Base-by-base conservation (phyloP, 202 grass and related monocot species). In the Schoenoplectus tabernaemontani region DNA sequence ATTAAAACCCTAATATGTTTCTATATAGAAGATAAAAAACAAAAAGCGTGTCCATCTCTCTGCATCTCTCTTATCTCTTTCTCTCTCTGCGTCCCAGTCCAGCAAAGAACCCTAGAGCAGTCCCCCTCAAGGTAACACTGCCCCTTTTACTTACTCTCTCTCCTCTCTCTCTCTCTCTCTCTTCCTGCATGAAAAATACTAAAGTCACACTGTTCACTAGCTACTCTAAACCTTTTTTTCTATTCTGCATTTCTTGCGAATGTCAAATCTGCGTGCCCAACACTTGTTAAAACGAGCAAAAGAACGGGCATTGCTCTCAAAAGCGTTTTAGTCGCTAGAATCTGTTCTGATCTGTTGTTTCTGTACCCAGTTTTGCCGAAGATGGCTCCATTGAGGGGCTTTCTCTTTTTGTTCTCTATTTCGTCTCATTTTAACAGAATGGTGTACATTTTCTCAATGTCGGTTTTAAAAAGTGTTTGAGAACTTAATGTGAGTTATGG, bases 71-170 rank as follows among this genome's bases (percentile, higher is more conserved):
- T 79, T 41, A n/a, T 62, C 4, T 65, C 33, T 43, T 1, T 83
- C 7, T 76, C 81, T 83, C 77, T 65, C 76, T 9, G 41, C 20
- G 61, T n/a, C 84, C 65, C 76, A 61, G 57, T 59, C 79, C 71
- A 22, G 26, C 76, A 84, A 86, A n/a, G n/a, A n/a, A n/a, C 78
- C 82, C 87, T 83, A 87, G 69, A 84, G 72, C 87, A 53, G 73
- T 59, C 75, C 81, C 72, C 84, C 81, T 81, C 90, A 87, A 92
- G 85, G 90, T 89, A 87, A 83, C 57, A n/a, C n/a, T n/a, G n/a
- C 28, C 65, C 24, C 57, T 16, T 86, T 32, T 59, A 19, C n/a
- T n/a, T n/a, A n/a, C n/a, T n/a, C 30, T 77, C 28, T 17, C 24
- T 57, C 20, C 37, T 9, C 24, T 16, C n/a, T 20, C 22, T 5